phyloP scores from a whole-genome alignment of 75 land plant genomes.

The Cupressus sempervirens region DNA sequence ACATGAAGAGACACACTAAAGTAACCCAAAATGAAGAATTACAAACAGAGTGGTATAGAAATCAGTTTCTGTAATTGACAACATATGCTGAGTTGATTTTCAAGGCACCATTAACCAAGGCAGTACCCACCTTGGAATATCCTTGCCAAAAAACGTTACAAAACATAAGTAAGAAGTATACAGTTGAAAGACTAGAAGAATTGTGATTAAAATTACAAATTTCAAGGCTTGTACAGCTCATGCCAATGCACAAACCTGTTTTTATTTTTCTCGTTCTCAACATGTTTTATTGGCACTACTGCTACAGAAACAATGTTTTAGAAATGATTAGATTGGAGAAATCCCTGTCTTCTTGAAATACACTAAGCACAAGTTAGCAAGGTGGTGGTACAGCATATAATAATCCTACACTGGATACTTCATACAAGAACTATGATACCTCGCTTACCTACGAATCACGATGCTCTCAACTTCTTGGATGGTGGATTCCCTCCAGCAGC shows the following conservation, averaged over 20 bases:
- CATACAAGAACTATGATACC: not conserved
- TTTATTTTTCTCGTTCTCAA: not conserved
- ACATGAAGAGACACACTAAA: not conserved
- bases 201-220: not conserved
- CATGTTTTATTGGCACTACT: not conserved
- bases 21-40: not conserved
- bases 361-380: not conserved
- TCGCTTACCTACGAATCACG: not conserved
- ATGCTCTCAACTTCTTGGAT: conserved; percentile 6
- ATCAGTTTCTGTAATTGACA: not conserved
- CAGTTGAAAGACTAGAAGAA: not conserved
- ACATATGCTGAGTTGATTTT: not conserved
- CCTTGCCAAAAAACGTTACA: not conserved
- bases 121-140: not conserved
- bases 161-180: not conserved
- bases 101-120: not conserved
- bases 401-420: not conserved
- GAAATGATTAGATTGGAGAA: not conserved
- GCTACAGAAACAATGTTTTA: not conserved
- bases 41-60: not conserved
- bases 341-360: not conserved
- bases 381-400: not conserved
- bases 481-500: conserved; percentile 11
- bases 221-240: not conserved
- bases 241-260: not conserved